Evolutionary conservation across 2,329 filamentous ascomycete genomes (phyloP), one percentile per base, ranked within the genome.

Genomic region (Aspergillus jensenii): DNA sequence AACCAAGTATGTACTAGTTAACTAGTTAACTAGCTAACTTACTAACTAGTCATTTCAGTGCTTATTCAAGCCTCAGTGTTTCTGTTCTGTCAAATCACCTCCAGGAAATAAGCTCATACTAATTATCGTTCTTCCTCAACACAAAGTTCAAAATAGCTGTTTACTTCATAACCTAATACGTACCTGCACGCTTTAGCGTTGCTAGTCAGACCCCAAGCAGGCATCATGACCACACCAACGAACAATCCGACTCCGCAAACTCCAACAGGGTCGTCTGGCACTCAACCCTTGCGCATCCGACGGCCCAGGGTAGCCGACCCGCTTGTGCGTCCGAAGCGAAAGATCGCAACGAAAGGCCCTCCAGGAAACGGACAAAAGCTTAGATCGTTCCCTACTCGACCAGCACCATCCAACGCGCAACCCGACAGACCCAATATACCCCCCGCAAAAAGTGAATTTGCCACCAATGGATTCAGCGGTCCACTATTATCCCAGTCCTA

Each of bases 281-380:
- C 70, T 58, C 76, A 74, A 48, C 72, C 69, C 11, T 70, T 77
- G 65, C 76, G 74, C 56, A 74, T 78, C 39, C 78, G 82, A 55
- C 82, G 81, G 58, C 79, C 79, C 11, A 81, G 80, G 58, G 76
- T 75, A 47, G 78, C 79, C 56, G 86, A 90, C 66, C 88, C 89
- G 31, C 77, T 90, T 19, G 85, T 88, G 52, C 80, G 86, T 52
- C 82, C 85, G 45, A 86, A 87, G 68, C 84, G 81, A 57, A 72
- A 66, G 62, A 71, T 70, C 44, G 58, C 55, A 14, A 56, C 67
- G 35, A 73, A 64, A 53, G 57, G 63, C 54, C 53, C 63, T 4
- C 60, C 65, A 37, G 64, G 58, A 37, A 66, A 69, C 59, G 64
- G 67, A 52, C 59, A 55, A 56, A 65, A 67, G 15, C 59, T 62